phyloP scores from a whole-genome alignment of 495 filamentous ascomycete genomes.

The Lentithecium fluviatile region DNA sequence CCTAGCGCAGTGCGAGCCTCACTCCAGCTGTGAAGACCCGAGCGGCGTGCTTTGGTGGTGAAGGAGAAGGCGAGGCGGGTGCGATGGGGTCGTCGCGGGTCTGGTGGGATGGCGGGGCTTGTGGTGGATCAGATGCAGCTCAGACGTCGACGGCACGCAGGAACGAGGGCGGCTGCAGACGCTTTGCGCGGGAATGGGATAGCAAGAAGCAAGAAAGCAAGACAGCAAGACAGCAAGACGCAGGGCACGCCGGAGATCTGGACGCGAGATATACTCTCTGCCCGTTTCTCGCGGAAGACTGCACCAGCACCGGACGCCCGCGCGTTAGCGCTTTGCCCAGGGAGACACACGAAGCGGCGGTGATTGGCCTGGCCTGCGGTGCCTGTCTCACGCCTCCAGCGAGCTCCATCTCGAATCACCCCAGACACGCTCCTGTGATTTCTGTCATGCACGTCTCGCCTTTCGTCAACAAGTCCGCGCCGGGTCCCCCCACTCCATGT shows the following conservation, averaged over 20 bases:
- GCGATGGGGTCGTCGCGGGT: neutral
- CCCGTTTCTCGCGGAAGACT: constrained; percentile 5
- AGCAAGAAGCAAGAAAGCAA: no score
- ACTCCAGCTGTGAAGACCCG: no score
- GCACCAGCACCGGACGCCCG: constrained; percentile 12
- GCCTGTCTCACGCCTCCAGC: constrained; percentile 29
- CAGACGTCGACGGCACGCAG: neutral
- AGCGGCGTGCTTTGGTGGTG: no score
- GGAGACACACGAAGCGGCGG: constrained; percentile 5
- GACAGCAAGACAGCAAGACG: neutral
- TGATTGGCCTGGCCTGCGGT: neutral
- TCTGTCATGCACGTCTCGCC: constrained; percentile 17
- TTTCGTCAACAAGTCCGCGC: neutral
- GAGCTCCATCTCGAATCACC: constrained; percentile 3
- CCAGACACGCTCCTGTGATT: constrained; percentile 29
- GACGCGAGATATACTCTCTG: constrained; percentile 14
- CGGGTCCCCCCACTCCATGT: neutral
- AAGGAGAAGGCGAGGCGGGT: neutral
- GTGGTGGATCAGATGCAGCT: no score
- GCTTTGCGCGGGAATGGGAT: no score
- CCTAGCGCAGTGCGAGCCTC: neutral
- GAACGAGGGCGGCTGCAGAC: no score
- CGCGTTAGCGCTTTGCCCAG: constrained; percentile 18
- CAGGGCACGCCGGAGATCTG: neutral
- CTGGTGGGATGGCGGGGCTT: constrained; percentile 13